These are phyloP conservation scores for Acacia crassicarpa DNA, from an alignment of 306 rosid genomes.

Conservation along the genomic window DNA sequence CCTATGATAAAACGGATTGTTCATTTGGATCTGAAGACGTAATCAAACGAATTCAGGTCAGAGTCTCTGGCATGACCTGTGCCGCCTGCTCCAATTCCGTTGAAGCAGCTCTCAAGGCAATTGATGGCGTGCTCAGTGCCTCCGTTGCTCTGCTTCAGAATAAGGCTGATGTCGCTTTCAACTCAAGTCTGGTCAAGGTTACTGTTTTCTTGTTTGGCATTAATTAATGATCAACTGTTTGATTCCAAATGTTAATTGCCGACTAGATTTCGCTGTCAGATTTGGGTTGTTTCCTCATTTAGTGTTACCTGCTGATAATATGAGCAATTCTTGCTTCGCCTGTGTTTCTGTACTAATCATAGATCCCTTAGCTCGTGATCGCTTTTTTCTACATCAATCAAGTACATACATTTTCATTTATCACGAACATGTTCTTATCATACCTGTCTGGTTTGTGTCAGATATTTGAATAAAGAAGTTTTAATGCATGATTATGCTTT, in stretches of 20 bases:
- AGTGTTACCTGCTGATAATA: neutral
- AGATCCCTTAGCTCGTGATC: neutral
- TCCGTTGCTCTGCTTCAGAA: slow-evolving; percentile 93
- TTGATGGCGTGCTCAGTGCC: slow-evolving; percentile 70
- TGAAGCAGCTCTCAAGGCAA: slow-evolving; percentile 63
- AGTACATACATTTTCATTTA: slow-evolving; percentile 12
- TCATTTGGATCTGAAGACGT: slow-evolving; percentile 31
- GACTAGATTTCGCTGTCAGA: neutral
- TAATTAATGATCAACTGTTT: neutral
- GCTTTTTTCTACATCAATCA: neutral
- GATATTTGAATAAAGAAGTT: neutral
- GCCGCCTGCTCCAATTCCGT: slow-evolving; percentile 96
- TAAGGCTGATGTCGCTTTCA: slow-evolving; percentile 84
- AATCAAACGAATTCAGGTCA: slow-evolving; percentile 64
- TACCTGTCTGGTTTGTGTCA: neutral
- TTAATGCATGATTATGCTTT: neutral
- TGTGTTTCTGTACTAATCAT: neutral
- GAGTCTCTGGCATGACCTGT: slow-evolving; percentile 91
- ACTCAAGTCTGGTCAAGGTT: slow-evolving; percentile 76
- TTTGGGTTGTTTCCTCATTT: neutral
- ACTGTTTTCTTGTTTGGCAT: neutral
- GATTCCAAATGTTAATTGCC: neutral
- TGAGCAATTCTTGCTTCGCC: neutral
- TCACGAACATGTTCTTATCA: neutral
- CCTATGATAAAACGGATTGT: slow-evolving; percentile 40